Conservation (phyloP, 1,139 yeast species). For the Diutina pseudorugosa region DNA sequence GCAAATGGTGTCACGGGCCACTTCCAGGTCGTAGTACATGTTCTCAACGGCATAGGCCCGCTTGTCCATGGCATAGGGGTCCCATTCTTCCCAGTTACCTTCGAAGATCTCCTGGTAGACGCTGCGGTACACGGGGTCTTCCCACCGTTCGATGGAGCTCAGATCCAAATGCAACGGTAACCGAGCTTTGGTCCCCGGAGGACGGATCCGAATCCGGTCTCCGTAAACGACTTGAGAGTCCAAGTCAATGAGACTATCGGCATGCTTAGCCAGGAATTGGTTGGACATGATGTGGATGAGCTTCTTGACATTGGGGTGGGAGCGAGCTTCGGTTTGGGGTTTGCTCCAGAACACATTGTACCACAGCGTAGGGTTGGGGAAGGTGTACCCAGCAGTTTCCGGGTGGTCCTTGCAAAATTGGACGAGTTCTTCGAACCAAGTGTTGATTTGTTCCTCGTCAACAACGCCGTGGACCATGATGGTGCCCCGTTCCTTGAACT, state of each 20-base stretch:
- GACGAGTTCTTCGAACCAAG: conserved; percentile 12
- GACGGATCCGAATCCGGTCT: conserved; percentile 28
- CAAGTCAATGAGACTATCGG: conserved; percentile 9
- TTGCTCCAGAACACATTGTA: conserved; percentile 26
- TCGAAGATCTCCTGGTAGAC: conserved; percentile 27
- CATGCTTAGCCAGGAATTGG: conserved; percentile 19
- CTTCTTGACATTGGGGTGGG: conserved; percentile 23
- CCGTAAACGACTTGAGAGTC: conserved; percentile 24
- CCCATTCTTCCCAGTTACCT: conserved; percentile 36
- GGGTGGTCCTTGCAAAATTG: conserved; percentile 16
- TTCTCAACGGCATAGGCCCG: conserved; percentile 24
- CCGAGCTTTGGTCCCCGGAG: conserved; percentile 22
- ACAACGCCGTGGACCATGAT: conserved; percentile 14
- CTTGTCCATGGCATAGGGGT: conserved; percentile 27
- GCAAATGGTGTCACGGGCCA: conserved; percentile 11
- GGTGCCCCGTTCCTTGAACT: conserved; percentile 11
- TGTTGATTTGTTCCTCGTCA: conserved; percentile 9
- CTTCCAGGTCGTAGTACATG: conserved; percentile 14
- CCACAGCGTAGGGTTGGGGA: conserved; percentile 17
- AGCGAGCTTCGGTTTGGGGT: conserved; percentile 28
- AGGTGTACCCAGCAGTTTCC: conserved; percentile 17
- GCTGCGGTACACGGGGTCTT: conserved; percentile 25
- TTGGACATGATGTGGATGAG: conserved; percentile 19
- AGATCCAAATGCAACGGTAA: conserved; percentile 31
- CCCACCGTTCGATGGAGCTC: conserved; percentile 37